Base-by-base conservation (phyloP, 805 yeast genomes). In the Cyberlindnera xylosilytica region DNA sequence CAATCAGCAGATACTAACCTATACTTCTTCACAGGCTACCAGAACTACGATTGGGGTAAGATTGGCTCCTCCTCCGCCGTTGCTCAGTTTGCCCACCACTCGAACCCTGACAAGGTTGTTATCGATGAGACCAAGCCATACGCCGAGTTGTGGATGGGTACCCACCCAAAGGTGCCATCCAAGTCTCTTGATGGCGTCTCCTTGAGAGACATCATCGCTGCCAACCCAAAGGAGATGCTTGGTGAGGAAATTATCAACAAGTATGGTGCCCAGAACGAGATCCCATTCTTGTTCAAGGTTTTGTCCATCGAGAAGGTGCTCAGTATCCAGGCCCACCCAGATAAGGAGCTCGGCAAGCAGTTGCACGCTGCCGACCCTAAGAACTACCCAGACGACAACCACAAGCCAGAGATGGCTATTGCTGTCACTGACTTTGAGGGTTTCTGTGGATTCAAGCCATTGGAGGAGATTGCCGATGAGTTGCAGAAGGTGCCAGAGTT, bases 141-240 rank as follows among this genome's bases (percentile, higher is more conserved):
- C 60, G 99, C 99, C 15, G 99, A 93, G 65, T 72, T 93, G 53
- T 93, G 99, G 99, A 93, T 93, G 99, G 99, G 99, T 30, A 89
- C 98, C 20, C 99, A 93, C 62, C 91, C 95, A 40, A 85, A 85
- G 35, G 89, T 85, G 11, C 97, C 98, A 22, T 83, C 96, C 16
- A 74, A 77, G 37, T 34, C 29, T 17, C 73, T 74, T 20, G 64
- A 70, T 16, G 82, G 82, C 24, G 67, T 74, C 52, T 72, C 79
- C 17, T 73, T 93, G 61, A 73, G 89, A 47, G 85, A 86, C 16
- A 61, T 87, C 28, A 77, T 91, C 42, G 64, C 70, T n/a, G 62
- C 66, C 7, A 61, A 78, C 49, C 89, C 96, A 13, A 68, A 70
- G 35, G 60, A 68, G 34, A 71, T 73, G 44, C 72, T 93, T 47